Base-by-base conservation (phyloP, 1,284 basidiomycete species). In the Schizophyllum amplum region DNA sequence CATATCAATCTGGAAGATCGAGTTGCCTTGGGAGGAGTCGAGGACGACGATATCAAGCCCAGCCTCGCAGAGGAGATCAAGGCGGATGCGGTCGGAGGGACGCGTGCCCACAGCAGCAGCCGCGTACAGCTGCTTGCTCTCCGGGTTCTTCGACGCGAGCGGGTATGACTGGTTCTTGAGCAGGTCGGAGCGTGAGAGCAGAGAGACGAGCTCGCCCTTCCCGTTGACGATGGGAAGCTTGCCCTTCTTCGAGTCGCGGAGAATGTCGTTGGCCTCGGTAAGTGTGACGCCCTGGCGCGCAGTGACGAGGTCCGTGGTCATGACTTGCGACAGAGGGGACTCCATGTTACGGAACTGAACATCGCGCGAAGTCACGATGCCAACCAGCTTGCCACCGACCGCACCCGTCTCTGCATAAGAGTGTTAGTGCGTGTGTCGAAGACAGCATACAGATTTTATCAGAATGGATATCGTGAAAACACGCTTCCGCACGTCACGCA, bases 121-220 rank as follows among this genome's bases (percentile, higher is more conserved):
- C 55, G 94, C 94, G 68, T 96, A 95, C 13, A 99, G 85, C 77
- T 99, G 96, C 76, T 99, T 99, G 70, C 80, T 93, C 62, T 88
- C 81, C 1, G 92, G 92, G 57, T 87, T 83, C 76, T 99, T 99
- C 65, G 90, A 93, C 0, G 96, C 94, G 54, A 98, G 83, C 2
- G 96, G 97, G 75, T 90, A 99, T 62, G 92, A 95, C 70, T 98
- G 93, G 76, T 98, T 98, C 76, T 99, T 99, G 69, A 99, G 84
- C 60, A 99, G 79, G 73, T 99, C 96, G 47, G 95, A 98, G 58
- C 96, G 93, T 4, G 94, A 92, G 58, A 98, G 86, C 60, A 97
- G 89, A 23, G 93, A 90, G 53, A 87, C 81, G 51, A 97, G 86
- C 62, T 84, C 77, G 58, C 91, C 91, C 54, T 82, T 66, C 5